Conservation (phyloP, 2,329 filamentous ascomycete genomes). For the Basipetospora chlamydospora region DNA sequence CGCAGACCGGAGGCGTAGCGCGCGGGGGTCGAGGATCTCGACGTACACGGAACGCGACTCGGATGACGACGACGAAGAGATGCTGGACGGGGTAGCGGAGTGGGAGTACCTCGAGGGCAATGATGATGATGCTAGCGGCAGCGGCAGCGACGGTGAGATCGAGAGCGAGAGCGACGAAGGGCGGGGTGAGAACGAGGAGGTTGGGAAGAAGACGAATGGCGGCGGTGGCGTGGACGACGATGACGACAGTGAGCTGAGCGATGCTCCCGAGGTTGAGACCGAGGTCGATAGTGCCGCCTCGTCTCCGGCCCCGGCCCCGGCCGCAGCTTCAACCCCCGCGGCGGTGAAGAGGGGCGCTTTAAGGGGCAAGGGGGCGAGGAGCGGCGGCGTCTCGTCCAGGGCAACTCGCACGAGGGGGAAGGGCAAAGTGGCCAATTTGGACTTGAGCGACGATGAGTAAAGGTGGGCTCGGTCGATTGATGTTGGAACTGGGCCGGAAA, state of each 20-base stretch:
- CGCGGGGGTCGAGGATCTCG: slow-evolving; percentile 31
- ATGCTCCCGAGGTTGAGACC: too few relatives aligned
- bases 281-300: too few relatives aligned
- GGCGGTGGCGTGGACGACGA: neutral
- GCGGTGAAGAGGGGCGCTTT: too few relatives aligned
- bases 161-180: slow-evolving; percentile 9
- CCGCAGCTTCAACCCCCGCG: too few relatives aligned
- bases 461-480: too few relatives aligned
- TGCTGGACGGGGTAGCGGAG: slow-evolving; percentile 44
- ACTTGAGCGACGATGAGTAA: too few relatives aligned
- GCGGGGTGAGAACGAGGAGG: slow-evolving; percentile 9
- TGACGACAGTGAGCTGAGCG: slow-evolving; percentile 2
- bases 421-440: too few relatives aligned
- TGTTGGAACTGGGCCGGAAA: too few relatives aligned
- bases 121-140: slow-evolving; percentile 10
- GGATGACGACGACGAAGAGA: slow-evolving; percentile 44
- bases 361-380: too few relatives aligned
- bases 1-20: slow-evolving; percentile 40
- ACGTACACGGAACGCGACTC: slow-evolving; percentile 42
- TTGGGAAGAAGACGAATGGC: neutral
- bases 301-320: too few relatives aligned
- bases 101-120: slow-evolving; percentile 34
- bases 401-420: too few relatives aligned
- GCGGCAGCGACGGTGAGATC: slow-evolving; percentile 8
- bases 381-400: too few relatives aligned